These are phyloP conservation scores for Kwoniella europaea DNA, from an alignment of 768 basidiomycete genomes.

Conservation along the genomic window DNA sequence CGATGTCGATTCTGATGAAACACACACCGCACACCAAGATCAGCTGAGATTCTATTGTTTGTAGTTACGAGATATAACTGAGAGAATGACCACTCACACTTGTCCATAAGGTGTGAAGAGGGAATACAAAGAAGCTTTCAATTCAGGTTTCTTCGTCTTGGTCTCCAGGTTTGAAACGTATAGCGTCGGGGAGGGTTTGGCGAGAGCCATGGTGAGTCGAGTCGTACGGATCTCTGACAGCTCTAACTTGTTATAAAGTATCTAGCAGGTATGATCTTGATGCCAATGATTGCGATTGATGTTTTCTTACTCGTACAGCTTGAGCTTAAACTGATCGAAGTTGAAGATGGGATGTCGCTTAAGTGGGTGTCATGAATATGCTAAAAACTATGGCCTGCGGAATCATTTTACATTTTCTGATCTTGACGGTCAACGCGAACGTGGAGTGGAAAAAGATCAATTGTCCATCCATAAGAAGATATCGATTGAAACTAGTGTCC, in stretches of 20 bases:
- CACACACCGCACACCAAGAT: neutral
- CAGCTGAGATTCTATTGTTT: neutral
- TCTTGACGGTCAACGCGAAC: too few species aligned
- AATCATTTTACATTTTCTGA: too few species aligned
- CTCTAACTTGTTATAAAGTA: too few species aligned
- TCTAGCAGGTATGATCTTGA: too few species aligned
- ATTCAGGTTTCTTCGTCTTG: slow-evolving; percentile 86
- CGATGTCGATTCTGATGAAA: slow-evolving; percentile 71
- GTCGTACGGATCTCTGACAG: too few species aligned
- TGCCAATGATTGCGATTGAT: neutral
- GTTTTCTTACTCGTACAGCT: neutral
- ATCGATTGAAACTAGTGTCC: too few species aligned
- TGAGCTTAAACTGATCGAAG: neutral
- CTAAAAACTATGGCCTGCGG: too few species aligned
- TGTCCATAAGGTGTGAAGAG: slow-evolving; percentile 93
- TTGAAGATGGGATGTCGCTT: slow-evolving; percentile 3
- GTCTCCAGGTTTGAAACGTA: slow-evolving; percentile 94
- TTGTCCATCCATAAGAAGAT: too few species aligned
- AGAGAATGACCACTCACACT: slow-evolving; percentile 59
- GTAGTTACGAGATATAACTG: too few species aligned
- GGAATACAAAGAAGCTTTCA: slow-evolving; percentile 77
- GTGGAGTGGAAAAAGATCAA: too few species aligned
- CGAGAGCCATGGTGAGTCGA: slow-evolving; percentile 38
- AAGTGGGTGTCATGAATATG: neutral
- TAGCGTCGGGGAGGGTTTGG: slow-evolving; percentile 76